phyloP scores from a whole-genome alignment of 208 protist species.

The Leishmania martiniquensis region DNA sequence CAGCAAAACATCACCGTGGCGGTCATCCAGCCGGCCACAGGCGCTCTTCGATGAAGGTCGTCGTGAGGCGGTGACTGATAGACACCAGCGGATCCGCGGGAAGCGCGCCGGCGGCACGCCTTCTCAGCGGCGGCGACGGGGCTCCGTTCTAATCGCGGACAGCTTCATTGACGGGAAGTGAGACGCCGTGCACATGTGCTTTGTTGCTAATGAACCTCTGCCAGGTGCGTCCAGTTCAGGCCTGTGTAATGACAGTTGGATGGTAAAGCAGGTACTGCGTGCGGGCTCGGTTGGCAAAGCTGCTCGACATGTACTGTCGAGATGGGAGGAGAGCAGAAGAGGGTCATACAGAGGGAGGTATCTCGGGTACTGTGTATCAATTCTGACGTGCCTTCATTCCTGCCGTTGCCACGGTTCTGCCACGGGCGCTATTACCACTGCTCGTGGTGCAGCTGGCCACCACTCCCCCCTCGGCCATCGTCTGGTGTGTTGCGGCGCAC shows the following conservation, averaged over 20 bases:
- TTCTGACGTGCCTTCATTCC: not conserved
- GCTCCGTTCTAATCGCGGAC: conserved; percentile 54
- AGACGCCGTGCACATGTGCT: not conserved
- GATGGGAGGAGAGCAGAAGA: too few relatives aligned
- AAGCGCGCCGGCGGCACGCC: not conserved
- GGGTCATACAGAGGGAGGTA: too few relatives aligned
- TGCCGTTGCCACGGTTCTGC: not conserved
- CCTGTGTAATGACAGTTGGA: too few relatives aligned
- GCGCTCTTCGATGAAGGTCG: not conserved
- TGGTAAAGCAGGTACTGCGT: too few relatives aligned
- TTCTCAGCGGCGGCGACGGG: conserved; percentile 12
- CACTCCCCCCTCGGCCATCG: not conserved
- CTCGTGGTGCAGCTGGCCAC: not conserved
- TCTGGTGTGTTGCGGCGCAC: too few relatives aligned
- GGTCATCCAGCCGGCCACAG: not conserved
- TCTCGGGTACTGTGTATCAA: too few relatives aligned
- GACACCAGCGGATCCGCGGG: not conserved
- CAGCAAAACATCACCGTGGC: too few relatives aligned
- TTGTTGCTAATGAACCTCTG: too few relatives aligned
- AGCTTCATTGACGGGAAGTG: conserved; percentile 38
- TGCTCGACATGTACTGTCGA: too few relatives aligned
- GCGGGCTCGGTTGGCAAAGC: too few relatives aligned
- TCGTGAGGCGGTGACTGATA: not conserved
- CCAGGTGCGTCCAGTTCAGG: too few relatives aligned
- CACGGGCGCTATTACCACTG: not conserved